These are phyloP conservation scores for Brasilioporus rufonigricans DNA, from an alignment of 768 basidiomycete species.

Conservation along the genomic window DNA sequence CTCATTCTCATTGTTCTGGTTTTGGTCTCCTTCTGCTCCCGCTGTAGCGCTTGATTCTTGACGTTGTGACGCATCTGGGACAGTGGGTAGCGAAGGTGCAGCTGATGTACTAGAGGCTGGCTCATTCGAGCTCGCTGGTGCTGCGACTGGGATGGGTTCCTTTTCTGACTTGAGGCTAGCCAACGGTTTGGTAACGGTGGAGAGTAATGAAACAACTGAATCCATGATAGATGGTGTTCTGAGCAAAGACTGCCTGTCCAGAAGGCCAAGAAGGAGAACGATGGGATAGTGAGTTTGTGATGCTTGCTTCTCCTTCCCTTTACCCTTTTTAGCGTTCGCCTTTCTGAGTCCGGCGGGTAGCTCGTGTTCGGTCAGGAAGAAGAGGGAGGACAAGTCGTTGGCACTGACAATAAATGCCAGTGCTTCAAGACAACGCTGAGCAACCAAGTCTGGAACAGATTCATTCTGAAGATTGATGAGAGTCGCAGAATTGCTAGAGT, in stretches of 20 bases:
- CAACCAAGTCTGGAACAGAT: slow-evolving; percentile 87
- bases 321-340: slow-evolving; percentile 77
- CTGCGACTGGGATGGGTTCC: slow-evolving; percentile 26
- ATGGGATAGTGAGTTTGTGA: slow-evolving; percentile 88
- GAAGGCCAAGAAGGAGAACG: slow-evolving; percentile 80
- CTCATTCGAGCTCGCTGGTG: slow-evolving; percentile 18
- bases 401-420: slow-evolving; percentile 82
- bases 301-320: slow-evolving; percentile 88
- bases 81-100: slow-evolving; percentile 1
- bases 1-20: slow-evolving; percentile 20
- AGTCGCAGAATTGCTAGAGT: slow-evolving; percentile 49
- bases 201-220: slow-evolving; percentile 83
- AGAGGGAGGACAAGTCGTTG: slow-evolving; percentile 82
- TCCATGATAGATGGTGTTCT: slow-evolving; percentile 91
- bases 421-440: slow-evolving; percentile 92
- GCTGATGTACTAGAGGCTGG: slow-evolving; percentile 7
- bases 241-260: slow-evolving; percentile 84
- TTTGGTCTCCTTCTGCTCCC: slow-evolving; percentile 17
- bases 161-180: slow-evolving; percentile 55
- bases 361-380: slow-evolving; percentile 97
- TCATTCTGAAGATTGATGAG: slow-evolving; percentile 63
- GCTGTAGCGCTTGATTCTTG: slow-evolving; percentile 17
- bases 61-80: slow-evolving; percentile 7
- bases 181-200: slow-evolving; percentile 85
- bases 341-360: slow-evolving; percentile 75